phyloP scores from a whole-genome alignment of 306 rosid species.

The Ormosia emarginata region DNA sequence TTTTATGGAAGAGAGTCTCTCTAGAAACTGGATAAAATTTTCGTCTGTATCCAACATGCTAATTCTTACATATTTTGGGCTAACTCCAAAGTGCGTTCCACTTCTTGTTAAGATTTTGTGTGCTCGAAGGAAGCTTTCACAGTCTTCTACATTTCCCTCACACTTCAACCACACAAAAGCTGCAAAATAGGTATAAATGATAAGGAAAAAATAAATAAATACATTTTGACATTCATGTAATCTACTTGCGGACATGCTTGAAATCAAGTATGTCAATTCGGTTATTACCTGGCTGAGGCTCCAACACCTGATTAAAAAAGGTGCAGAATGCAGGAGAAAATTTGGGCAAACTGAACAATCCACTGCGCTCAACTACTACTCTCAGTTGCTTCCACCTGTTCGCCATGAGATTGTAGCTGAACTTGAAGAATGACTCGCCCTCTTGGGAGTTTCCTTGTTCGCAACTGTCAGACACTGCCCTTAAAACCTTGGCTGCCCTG shows the following conservation, averaged over 20 bases:
- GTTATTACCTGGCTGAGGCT: slow-evolving; percentile 69
- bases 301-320: slow-evolving; percentile 31
- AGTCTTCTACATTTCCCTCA: slow-evolving; percentile 34
- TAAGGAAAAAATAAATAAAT: too few relatives aligned
- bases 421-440: slow-evolving; percentile 50
- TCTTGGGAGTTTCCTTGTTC: slow-evolving; percentile 21
- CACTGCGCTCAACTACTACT: slow-evolving; percentile 40
- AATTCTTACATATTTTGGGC: slow-evolving; percentile 37
- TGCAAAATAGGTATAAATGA: neutral
- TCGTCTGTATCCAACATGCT: slow-evolving; percentile 47
- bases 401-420: slow-evolving; percentile 44
- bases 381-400: slow-evolving; percentile 69
- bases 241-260: neutral
- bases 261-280: neutral
- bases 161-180: slow-evolving; percentile 49
- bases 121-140: slow-evolving; percentile 31
- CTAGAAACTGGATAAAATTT: slow-evolving; percentile 24
- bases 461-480: slow-evolving; percentile 49
- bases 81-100: slow-evolving; percentile 41
- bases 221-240: neutral
- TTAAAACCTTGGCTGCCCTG: slow-evolving; percentile 75
- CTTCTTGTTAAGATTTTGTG: slow-evolving; percentile 35
- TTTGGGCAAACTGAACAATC: slow-evolving; percentile 49
- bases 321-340: slow-evolving; percentile 51
- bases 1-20: slow-evolving; percentile 29